Evolutionary conservation across 2,329 filamentous ascomycete genomes (phyloP), one percentile per base, ranked within the genome.

Genomic region (Venturia carpophila): DNA sequence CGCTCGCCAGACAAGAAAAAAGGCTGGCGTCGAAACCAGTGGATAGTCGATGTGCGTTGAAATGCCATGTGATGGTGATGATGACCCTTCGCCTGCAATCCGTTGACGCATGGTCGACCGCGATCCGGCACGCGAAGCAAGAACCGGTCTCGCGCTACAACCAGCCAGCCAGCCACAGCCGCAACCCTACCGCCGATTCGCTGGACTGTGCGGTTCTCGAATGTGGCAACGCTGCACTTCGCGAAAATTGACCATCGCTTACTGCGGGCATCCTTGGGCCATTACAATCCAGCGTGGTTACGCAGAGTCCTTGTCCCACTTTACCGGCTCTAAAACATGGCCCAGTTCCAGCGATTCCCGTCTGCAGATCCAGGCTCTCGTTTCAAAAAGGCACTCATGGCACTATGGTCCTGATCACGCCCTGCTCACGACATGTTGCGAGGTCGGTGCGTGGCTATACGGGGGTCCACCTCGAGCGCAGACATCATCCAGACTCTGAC

Each of bases 11-110:
- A 52, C 49, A 64, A 60, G 49, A 41, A 27, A 4, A 34, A 58
- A 21, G 52, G 52, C 27, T 64, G 63, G 63, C 19, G 63, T n/a
- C 45, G 63, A 27, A 34, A 64, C 30, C 63, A 64, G 49, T 64
- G 63, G 63, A 27, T 52, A 13, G 24, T 58, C 3, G 62, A 63
- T 52, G 62, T 63, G 34, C 60, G 60, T 17, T 61, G 39, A 61
- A 61, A n/a, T 24, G 11, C 30, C 52, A 58, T 3, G 52, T 58
- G 52, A 37, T 37, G 19, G 21, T 52, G 3, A 21, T 52, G 3
- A 21, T 27, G 47, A 9, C 47, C 24, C 21, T 52, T 4, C 21
- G 27, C 11, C 21, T 15, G 10, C 47, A 52, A 52, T 21, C 47
- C 15, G 17, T 17, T 27, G 47, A 52, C 11, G 47, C 47, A 13